A percentile compares a stretch with the other conserved stretches of the same genome.
Evolutionary conservation across 805 yeast genomes (phyloP).

Genomic region (Lipomyces chichibuensis): DNA sequence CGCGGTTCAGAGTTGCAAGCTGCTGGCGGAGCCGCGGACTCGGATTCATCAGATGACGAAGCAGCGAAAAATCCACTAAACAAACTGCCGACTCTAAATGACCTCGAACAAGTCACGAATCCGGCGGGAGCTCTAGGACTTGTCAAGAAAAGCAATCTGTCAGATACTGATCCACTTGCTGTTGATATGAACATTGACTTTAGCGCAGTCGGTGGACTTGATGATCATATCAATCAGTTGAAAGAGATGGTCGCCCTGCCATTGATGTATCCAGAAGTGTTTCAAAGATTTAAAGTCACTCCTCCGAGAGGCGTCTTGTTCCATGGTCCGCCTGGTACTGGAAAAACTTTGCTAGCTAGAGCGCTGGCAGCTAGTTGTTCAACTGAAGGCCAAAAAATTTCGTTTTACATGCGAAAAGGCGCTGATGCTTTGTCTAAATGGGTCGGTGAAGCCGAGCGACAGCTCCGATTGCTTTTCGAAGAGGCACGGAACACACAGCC

Average conservation of each 20-base stretch:
- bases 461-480: constrained; percentile 84
- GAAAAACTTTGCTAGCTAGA: constrained; percentile 96
- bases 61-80: constrained; percentile 40
- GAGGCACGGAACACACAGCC: constrained; percentile 97
- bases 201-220: constrained; percentile 87
- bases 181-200: constrained; percentile 84
- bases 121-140: constrained; percentile 36
- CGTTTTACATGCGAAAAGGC: constrained; percentile 97
- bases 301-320: constrained; percentile 97
- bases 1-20: constrained; percentile 46
- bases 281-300: constrained; percentile 83
- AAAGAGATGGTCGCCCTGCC: constrained; percentile 98
- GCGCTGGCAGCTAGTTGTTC: constrained; percentile 96
- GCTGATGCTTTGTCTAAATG: constrained; percentile 96
- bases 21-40: constrained; percentile 44
- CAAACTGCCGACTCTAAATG: constrained; percentile 28
- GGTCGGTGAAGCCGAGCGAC: constrained; percentile 99
- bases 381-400: constrained; percentile 78
- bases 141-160: constrained; percentile 61
- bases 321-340: constrained; percentile 99
- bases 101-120: constrained; percentile 37
- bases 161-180: constrained; percentile 93
- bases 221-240: constrained; percentile 83
- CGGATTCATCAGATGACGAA: constrained; percentile 55
- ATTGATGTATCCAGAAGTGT: constrained; percentile 87